Evolutionary conservation across 805 yeast species (phyloP), one percentile per base, ranked within the genome.

Genomic region (Priceomyces castillae): DNA sequence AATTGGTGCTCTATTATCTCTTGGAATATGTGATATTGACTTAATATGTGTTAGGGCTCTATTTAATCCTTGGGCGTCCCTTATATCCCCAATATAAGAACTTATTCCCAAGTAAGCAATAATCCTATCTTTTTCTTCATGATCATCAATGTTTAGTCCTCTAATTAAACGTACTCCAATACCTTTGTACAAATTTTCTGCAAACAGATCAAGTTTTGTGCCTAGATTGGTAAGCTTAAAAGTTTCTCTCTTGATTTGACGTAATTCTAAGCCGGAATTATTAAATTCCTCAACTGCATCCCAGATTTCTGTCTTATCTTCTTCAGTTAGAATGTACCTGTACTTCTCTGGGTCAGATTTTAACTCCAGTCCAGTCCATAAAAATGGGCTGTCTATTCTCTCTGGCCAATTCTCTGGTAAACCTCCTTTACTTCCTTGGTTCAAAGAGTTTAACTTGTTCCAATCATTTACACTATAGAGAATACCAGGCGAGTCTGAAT

Each of bases 61-160:
- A 35, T 46, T 46, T 25, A 46, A 35, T 2, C 49, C 49, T 25
- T 46, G 49, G 22, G 49, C 49, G 30, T 46, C 49, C 19, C 49
- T 30, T 4, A 46, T 35, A 34, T 46, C 49, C 6, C 46, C 49
- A 15, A 46, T 38, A 20, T 43, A 46, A 12, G 46, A 39, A 36
- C 44, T 39, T 7, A 46, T 43, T 9, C 49, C 49, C 22, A 46
- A 37, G 16, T 46, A 46, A 9, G 42, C 47, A 33, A 43, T 37
- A 6, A 43, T 36, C 23, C 44, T 30, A 16, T 40, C 44, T 22
- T 30, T 30, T 35, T 42, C 42, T 14, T 39, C 40, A 38, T 46
- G 43, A 12, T 43, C 30, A 17, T 46, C 49, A 2, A 46, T 37
- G 30, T 43, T 34, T 9, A 46, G 33, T 3, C 49, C 49, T 16